Evolutionary conservation across 208 protist genomes (phyloP), one percentile per base, ranked within the genome.

Genomic region (Strigomonas galati): DNA sequence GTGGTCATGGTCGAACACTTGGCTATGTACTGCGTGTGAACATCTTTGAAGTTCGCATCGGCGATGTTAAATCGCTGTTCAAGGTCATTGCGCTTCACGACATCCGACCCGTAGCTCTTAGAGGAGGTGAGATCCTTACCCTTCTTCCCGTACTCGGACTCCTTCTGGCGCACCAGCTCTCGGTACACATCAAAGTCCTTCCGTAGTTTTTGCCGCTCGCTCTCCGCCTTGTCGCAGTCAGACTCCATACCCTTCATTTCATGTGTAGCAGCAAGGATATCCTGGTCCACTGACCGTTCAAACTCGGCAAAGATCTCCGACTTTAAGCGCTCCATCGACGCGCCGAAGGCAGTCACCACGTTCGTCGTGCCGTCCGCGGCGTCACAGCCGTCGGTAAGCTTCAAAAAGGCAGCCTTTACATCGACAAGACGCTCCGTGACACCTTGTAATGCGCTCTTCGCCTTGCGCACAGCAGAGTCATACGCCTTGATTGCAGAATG

Each of bases 181-280:
- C 81, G 69, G 66, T 90, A 83, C 6, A 76, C 53, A 69, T 87
- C 79, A 59, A 82, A 90, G 67, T 87, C 69, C 27, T 74, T 56
- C 74, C 84, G 81, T 27, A 74, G 5, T 52, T 77, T 83, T 37
- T 62, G 74, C 48, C 84, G 71, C 32, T 78, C 68, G n/a, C 43
- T 49, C 21, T 85, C 80, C 49, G 84, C 68, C 53, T 70, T 71
- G 26, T 46, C 55, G 65, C 78, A 87, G 67, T 87, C 76, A 21
- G 79, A 68, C 46, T 82, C 79, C 44, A 81, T 59, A 15, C 44
- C 23, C 57, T 73, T 85, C 27, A 85, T 59, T 6, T 76, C 71
- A 28, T 65, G 49, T 19, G 67, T 66, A 2, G 74, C 71, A 0
- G 71, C 52, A 0, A 81, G 17, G 9, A 82, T 75, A 19, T 64